Evolutionary conservation across 2,329 filamentous ascomycete species (phyloP), one percentile per base, ranked within the genome.

Genomic region (Colletotrichum sp.): DNA sequence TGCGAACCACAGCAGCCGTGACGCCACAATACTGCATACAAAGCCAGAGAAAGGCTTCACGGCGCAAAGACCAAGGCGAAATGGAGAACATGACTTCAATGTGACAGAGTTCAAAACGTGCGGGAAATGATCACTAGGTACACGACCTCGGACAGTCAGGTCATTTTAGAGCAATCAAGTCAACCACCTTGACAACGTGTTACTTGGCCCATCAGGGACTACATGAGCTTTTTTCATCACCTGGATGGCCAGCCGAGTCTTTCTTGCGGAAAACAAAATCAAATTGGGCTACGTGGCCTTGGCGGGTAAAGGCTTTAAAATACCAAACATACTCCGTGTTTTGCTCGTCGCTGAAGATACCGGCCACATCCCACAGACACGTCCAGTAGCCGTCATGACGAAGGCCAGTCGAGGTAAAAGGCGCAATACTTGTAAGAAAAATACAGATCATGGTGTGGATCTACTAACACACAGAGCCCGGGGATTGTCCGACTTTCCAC

Each of bases 341-440:
- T 6, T 43, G 39, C 18, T n/a, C 18, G 39, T 48, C 5, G 18
- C 5, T 48, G 18, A n/a, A 48, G 39, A 48, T 48, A 48, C 39
- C 39, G 4, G 14, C 0, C 2, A 0, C 34, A 36, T 36, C 34
- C 34, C 34, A 16, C 7, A 16, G 34, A 14, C 8, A 36, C 34
- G 34, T 4, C 34, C 14, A 39, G 34, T 39, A 12, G 39, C 10
- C 9, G 18, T 7, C 9, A 48, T 48, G 18, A 2, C 1, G 39
- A 48, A 48, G 39, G 9, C 5, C 39, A 12, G 18, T n/a, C 9
- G 39, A 12, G 39, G 18, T 7, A 48, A 48, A 48, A 48, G 3
- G 1, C 39, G 18, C 0, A 12, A 48, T 0, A 48, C 18, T 5
- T 4, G 0, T 0, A 48, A 4, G 18, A n/a, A 6, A n/a, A n/a